Base-by-base conservation (phyloP, 306 rosid species). In the Gynostemma pentaphyllum region DNA sequence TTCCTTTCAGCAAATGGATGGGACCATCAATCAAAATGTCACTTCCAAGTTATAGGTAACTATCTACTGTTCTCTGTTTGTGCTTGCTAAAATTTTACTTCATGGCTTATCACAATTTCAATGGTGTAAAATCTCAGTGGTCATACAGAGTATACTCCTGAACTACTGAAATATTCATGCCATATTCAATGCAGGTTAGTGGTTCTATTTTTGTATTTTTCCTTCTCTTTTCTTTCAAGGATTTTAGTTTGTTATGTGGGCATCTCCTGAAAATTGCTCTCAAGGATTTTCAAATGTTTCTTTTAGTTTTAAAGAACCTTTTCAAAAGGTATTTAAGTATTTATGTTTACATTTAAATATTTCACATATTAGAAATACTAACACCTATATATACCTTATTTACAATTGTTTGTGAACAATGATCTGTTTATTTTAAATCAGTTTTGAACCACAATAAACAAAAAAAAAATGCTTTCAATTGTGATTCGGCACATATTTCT, bases 41-140 rank as follows among this genome's bases (percentile, higher is more conserved):
- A 18, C 98, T 92, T 73, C 96, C 96, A 71, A 88, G 95, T 75
- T 92, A 79, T 70, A 91, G 98, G 98, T 80, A 75, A 79, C 75
- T 13, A 30, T 46, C 14, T 29, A 21, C 21, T 11, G 12, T 14
- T 50, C 10, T 4, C 22, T 21, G 34, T 44, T 36, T 41, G 22
- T 18, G 48, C 51, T 41, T 62, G n/a, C 64, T 11, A 22, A 44
- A 36, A 27, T 51, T n/a, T 7, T 13, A 36, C 52, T 14, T 39
- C 26, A 7, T 45, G 61, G 48, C 75, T 30, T 11, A 7, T 72
- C 9, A 66, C 11, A 72, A 48, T 70, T 30, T 15, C 37, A 60
- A 34, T 63, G 46, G 39, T 74, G 26, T 74, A 30, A 69, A 70
- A 37, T 83, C 69, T 75, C 78, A 92, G 98, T 40, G 98, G 98